Evolutionary conservation across 1,284 basidiomycete species (phyloP), one percentile per base, ranked within the genome.

Genomic region (Psilocybe mexicana): DNA sequence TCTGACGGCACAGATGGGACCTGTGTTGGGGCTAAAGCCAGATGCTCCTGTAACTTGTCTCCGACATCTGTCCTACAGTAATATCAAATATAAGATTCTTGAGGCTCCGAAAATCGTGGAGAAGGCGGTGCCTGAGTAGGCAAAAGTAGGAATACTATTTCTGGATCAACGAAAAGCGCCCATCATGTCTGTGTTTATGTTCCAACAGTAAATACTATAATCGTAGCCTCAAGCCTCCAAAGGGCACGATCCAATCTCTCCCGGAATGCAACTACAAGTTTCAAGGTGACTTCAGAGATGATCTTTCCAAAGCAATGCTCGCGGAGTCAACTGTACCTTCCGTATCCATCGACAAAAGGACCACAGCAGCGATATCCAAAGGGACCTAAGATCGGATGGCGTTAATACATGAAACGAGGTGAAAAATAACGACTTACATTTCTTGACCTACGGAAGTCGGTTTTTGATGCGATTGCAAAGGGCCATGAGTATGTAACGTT

Each of bases 281-380:
- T 11, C n/a, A 28, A 23, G 35, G 18, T 38, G 25, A 25, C 35
- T 36, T 28, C 2, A 6, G 18, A 6, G 26, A 18, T 3, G 14
- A 54, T n/a, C 24, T 40, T 28, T 35, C 24, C 8, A 42, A 43
- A 30, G 25, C 11, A 14, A 18, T 6, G 42, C 8, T 0, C n/a
- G 30, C 30, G 8, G 5, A 8, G 30, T 24, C 23, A 33, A n/a
- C n/a, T 50, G 38, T 47, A 55, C 61, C 49, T 54, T 56, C 61
- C 61, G 18, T 52, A 44, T n/a, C 53, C 61, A 10, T 58, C 53
- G 25, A 60, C 30, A 42, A 33, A 60, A 1, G 61, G 61, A 25
- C 54, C 59, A 43, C 61, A 63, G 57, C 61, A 63, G 14, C 59
- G 54, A 51, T 63, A 63, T 53, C 61, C 61, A 25, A 57, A 56